A percentile compares a stretch with the other conserved stretches of the same genome.
These are phyloP conservation scores for Globisporangium iwayamae DNA, from an alignment of 352 stramenopile species.

Conservation along the genomic window DNA sequence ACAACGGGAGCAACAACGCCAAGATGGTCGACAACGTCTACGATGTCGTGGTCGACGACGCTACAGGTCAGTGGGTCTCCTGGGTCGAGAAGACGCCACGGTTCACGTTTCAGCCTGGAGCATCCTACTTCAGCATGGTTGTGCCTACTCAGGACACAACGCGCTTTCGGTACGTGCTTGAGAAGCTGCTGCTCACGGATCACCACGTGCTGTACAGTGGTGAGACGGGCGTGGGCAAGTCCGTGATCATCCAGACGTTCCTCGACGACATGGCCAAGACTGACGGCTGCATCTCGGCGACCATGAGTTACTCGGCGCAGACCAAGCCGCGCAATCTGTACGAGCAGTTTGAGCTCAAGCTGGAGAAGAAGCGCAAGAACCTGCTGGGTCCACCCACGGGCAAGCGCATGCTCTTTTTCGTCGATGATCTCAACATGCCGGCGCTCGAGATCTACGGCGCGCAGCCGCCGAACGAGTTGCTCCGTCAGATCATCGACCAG, in stretches of 20 bases:
- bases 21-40: conserved; percentile 74
- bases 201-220: conserved; percentile 89
- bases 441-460: conserved; percentile 91
- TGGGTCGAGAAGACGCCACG: conserved; percentile 88
- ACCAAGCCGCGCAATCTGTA: conserved; percentile 84
- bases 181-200: conserved; percentile 78
- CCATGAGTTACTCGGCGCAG: conserved; percentile 89
- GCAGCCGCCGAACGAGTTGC: conserved; percentile 89
- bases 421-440: conserved; percentile 94
- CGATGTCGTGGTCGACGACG: conserved; percentile 80
- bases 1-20: conserved; percentile 21
- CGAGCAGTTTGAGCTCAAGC: conserved; percentile 78
- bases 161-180: conserved; percentile 91
- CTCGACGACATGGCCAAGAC: conserved; percentile 86
- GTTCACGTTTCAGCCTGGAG: conserved; percentile 81
- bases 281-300: conserved; percentile 75
- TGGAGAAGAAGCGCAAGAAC: conserved; percentile 87
- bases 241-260: conserved; percentile 89
- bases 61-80: conserved; percentile 64
- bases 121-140: conserved; percentile 94
- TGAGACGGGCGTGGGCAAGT: conserved; percentile 93
- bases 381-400: conserved; percentile 62
- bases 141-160: conserved; percentile 94
- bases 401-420: conserved; percentile 86
- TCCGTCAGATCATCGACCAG: conserved; percentile 91